Base-by-base conservation (phyloP, 2,329 filamentous ascomycete genomes). In the Xylaria hypoxylon region DNA sequence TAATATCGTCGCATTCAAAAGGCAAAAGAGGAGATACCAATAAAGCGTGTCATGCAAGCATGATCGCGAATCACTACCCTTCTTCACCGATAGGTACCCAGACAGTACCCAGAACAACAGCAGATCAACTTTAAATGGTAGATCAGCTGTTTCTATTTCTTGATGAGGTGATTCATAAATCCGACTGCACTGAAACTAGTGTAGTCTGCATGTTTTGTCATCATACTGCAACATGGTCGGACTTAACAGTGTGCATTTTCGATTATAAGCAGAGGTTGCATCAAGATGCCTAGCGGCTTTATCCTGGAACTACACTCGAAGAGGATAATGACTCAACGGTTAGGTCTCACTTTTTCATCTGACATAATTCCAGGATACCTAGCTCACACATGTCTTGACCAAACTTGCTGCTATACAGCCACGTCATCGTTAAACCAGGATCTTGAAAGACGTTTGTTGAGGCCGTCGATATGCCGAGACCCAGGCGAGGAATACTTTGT, bases 31-130 rank as follows among this genome's bases (percentile, higher is more conserved):
- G 11, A 38, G 5, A 1, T 42, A 38, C 42, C 44, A 64, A 55
- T 52, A 44, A 28, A 59, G 28, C 48, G 22, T 45, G 22, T 45
- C 44, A 57, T 60, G 45, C 51, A 62, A 51, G 52, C 57, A 50
- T 31, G 62, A 65, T 62, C 65, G 65, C 65, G 55, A 62, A 65
- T 24, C 59, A 65, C 51, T 68, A 19, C 65, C 65, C 31, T 44
- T 38, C 31, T 44, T 38, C 24, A 45, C 35, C 47, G 38, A 28
- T 59, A n/a, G 33, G 13, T 38, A 15, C 5, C n/a, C 26, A n/a
- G n/a, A n/a, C n/a, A n/a, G n/a, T n/a, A n/a, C 38, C 44, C 50
- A 31, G 19, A 47, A 50, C 35, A 52, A 19, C 53, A 50, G 17
- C 59, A 55, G 24, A 55, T 22, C 24, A 26, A 38, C 38, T 26